Conservation (phyloP, 2,329 filamentous ascomycete species). For the Phialocephala subalpina region DNA sequence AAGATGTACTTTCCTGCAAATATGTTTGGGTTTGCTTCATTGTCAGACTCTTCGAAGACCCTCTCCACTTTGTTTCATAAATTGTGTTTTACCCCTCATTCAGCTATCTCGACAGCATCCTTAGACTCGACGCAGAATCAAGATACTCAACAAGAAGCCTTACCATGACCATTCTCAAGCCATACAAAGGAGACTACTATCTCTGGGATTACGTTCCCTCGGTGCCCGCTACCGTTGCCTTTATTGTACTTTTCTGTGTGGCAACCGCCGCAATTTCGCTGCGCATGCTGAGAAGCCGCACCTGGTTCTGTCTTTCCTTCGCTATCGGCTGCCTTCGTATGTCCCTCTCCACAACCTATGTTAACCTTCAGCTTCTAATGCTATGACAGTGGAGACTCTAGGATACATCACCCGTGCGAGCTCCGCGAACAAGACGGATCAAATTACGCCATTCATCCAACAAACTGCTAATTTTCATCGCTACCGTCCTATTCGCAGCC, state of each 20-base stretch:
- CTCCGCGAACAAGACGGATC: neutral
- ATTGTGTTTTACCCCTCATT: neutral
- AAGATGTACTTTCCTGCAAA: neutral
- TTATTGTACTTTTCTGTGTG: slow-evolving; percentile 45
- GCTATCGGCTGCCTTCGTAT: slow-evolving; percentile 48
- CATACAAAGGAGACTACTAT: slow-evolving; percentile 45
- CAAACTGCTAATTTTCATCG: neutral
- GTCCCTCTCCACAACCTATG: slow-evolving; percentile 12
- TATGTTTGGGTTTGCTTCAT: neutral
- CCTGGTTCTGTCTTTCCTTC: slow-evolving; percentile 47
- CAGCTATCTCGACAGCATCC: neutral
- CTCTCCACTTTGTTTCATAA: neutral
- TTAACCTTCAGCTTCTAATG: neutral
- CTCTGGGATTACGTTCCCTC: slow-evolving; percentile 57
- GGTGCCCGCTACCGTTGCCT: slow-evolving; percentile 50
- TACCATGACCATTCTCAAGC: no score
- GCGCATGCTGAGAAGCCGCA: slow-evolving; percentile 40
- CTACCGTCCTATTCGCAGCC: neutral
- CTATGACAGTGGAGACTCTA: neutral
- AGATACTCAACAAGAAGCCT: no score
- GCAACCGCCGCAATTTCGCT: slow-evolving; percentile 40
- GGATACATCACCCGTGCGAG: neutral
- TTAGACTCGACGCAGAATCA: no score
- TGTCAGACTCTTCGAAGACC: neutral
- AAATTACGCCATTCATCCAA: neutral